A percentile compares a stretch with the other conserved stretches of the same genome.
Evolutionary conservation across 179 eudicot species (phyloP).

Genomic region (Patellifolia procumbens): DNA sequence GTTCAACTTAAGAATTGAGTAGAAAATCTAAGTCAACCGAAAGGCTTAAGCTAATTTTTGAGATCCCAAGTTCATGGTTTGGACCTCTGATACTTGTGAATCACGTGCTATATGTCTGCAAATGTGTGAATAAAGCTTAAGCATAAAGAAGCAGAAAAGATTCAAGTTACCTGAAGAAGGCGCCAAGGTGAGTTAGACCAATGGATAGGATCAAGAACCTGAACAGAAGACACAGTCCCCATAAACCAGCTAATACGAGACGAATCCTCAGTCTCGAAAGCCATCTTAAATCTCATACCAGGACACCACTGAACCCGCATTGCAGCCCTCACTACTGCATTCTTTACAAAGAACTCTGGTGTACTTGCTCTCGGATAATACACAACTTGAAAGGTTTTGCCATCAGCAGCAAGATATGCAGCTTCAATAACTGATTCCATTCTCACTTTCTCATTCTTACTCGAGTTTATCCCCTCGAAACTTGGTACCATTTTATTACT

Average conservation of each 20-base stretch:
- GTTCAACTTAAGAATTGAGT: neutral
- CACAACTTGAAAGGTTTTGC: slow-evolving; percentile 34
- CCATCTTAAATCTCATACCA: slow-evolving; percentile 53
- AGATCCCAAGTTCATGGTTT: too few species aligned
- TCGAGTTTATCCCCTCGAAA: slow-evolving; percentile 11
- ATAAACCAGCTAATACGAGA: slow-evolving; percentile 42
- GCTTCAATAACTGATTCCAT: slow-evolving; percentile 29
- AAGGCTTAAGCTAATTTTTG: neutral
- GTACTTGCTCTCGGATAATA: slow-evolving; percentile 41
- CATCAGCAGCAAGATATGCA: slow-evolving; percentile 27
- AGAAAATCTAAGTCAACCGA: neutral
- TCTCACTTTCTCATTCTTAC: slow-evolving; percentile 12
- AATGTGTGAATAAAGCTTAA: neutral
- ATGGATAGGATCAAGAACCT: slow-evolving; percentile 32
- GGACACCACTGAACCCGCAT: slow-evolving; percentile 38
- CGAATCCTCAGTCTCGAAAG: slow-evolving; percentile 57
- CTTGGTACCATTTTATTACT: slow-evolving; percentile 19
- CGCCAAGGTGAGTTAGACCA: slow-evolving; percentile 47
- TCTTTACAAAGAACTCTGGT: slow-evolving; percentile 38
- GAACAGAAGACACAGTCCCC: slow-evolving; percentile 39
- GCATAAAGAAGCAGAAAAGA: neutral
- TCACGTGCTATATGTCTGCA: neutral
- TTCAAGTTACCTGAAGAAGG: slow-evolving; percentile 33
- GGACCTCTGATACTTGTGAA: too few species aligned
- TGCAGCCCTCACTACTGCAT: slow-evolving; percentile 29